Evolutionary conservation across 805 yeast genomes (phyloP).

Genomic region (Candida loeiensis): DNA sequence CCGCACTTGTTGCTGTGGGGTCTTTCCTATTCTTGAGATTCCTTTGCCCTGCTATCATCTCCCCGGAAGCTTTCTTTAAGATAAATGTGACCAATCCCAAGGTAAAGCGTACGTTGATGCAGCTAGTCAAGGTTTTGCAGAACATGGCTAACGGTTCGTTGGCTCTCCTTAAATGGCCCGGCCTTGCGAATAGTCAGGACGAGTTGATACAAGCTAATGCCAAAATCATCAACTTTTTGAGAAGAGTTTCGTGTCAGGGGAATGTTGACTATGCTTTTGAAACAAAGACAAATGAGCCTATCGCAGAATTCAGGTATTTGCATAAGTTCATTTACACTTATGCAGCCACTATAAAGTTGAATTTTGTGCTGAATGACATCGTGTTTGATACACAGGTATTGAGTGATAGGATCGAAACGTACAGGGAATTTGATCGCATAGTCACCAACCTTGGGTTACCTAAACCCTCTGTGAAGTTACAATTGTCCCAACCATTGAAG

Average conservation of each 20-base stretch:
- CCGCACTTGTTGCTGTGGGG: constrained; percentile 67
- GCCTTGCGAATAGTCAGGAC: constrained; percentile 39
- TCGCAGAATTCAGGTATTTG: constrained; percentile 36
- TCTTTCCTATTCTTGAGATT: constrained; percentile 80
- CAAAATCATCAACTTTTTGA: constrained; percentile 29
- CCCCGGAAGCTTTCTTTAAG: constrained; percentile 63
- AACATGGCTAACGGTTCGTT: constrained; percentile 82
- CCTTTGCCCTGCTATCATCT: constrained; percentile 84
- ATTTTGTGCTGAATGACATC: constrained; percentile 25
- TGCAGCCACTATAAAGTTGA: constrained; percentile 27
- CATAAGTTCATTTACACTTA: constrained; percentile 40
- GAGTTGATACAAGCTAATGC: constrained; percentile 32
- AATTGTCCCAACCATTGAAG: constrained; percentile 52
- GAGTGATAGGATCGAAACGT: constrained; percentile 21
- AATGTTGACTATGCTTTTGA: constrained; percentile 11
- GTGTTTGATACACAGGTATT: constrained; percentile 15
- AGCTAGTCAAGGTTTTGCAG: constrained; percentile 80
- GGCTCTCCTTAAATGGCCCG: constrained; percentile 60
- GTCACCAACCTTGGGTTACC: constrained; percentile 59
- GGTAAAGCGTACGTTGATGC: constrained; percentile 64
- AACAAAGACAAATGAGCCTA: constrained; percentile 23
- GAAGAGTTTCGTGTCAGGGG: constrained; percentile 19
- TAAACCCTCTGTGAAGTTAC: constrained; percentile 49
- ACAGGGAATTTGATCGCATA: constrained; percentile 44
- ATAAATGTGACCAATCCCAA: constrained; percentile 26